Evolutionary conservation across 116 monocot species (phyloP), one percentile per base, ranked within the genome.

Genomic region (Cymodocea nodosa): DNA sequence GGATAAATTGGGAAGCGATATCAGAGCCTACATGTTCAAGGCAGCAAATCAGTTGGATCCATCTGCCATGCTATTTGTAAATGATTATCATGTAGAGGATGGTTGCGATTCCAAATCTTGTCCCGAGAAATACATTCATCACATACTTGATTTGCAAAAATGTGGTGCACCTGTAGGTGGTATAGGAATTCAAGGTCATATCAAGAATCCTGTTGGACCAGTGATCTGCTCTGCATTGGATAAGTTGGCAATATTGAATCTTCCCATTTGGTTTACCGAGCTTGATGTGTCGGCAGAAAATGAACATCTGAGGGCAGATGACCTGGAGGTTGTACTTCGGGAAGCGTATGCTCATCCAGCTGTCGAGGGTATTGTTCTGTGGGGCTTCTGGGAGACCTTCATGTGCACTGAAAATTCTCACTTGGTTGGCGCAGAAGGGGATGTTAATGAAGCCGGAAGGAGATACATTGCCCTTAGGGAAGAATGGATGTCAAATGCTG

Each of bases 191-290:
- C 92, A 92, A 65, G 78, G 83, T 6, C 92, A 92, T 66, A 87
- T 92, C 37, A 64, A 62, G 24, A 52, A 79, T 75, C 87, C 92
- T 7, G 85, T 87, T 14, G 92, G 92, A 50, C 77, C 81, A 13
- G 75, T 87, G 16, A 74, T 88, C 19, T 73, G 81, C 52, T 71
- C 83, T 60, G 82, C 92, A n/a, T 60, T 92, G 67, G 88, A 92
- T 60, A 88, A 83, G 64, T 66, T 87, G 63, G 82, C 76, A 1
- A 69, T 83, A 62, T 62, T 92, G 54, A 83, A 83, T 19, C 78
- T 92, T 50, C 92, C 92, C 57, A 85, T 92, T 62, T 92, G 92
- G 92, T 78, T 92, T 22, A 92, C 88, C 16, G 92, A 92, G 51
- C 56, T 92, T 6, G 92, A 92, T 61, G 88, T 88, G 12, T 60